A percentile compares a stretch with the other conserved stretches of the same genome.
phyloP scores from a whole-genome alignment of 345 rosid species.

The Populus nigra region DNA sequence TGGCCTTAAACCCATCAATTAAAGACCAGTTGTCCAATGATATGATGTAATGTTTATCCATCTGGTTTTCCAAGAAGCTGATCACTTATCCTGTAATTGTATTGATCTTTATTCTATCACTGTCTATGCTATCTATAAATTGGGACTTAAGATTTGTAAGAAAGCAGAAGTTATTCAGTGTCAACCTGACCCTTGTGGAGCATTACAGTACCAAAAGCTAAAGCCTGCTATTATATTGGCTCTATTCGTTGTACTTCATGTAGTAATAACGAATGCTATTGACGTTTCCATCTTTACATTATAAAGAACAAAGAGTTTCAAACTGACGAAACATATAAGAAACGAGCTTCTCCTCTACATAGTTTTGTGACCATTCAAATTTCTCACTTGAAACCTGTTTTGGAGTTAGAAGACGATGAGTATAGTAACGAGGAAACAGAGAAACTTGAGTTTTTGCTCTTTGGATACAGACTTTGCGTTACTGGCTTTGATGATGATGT shows the following conservation, averaged over 20 bases:
- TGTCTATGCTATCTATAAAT: neutral
- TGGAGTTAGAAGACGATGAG: conserved; percentile 48
- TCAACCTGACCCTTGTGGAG: neutral
- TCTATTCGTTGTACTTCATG: conserved; percentile 10
- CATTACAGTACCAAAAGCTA: conserved; percentile 4
- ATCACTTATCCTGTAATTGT: neutral
- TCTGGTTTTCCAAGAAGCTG: neutral
- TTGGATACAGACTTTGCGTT: conserved; percentile 32
- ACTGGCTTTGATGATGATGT: conserved; percentile 56
- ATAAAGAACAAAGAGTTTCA: conserved; percentile 7
- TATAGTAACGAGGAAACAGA: conserved; percentile 81
- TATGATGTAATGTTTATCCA: neutral
- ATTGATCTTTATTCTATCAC: neutral
- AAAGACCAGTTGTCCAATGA: neutral
- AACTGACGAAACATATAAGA: conserved; percentile 14
- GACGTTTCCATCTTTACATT: conserved; percentile 33
- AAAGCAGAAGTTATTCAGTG: conserved; percentile 2
- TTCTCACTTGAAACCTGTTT: conserved; percentile 34
- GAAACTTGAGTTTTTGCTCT: conserved; percentile 75
- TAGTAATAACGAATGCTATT: conserved; percentile 12
- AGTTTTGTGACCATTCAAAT: neutral
- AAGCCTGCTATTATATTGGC: conserved; percentile 5
- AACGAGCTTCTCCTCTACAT: conserved; percentile 25
- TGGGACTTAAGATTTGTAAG: neutral
- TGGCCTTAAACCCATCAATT: neutral